Percentiles rank a stretch among this genome's conserved stretches.
These are phyloP conservation scores for Sporothrix brasiliensis DNA, from an alignment of 2,329 filamentous ascomycete genomes.

Conservation along the genomic window DNA sequence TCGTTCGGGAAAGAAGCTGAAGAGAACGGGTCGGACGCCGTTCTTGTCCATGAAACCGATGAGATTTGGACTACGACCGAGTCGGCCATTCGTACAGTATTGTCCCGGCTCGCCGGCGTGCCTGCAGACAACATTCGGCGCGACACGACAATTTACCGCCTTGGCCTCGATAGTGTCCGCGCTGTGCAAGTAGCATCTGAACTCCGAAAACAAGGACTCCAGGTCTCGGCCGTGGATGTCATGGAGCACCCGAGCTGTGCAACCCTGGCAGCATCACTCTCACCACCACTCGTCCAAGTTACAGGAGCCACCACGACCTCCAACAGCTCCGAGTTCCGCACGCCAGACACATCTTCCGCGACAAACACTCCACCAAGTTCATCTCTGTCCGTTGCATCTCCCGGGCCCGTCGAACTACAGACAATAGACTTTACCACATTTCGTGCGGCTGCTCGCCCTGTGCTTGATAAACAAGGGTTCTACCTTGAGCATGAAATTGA, in stretches of 20 bases:
- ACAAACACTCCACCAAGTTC: background rate
- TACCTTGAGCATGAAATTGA: conserved; percentile 48
- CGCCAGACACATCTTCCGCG: conserved; percentile 3
- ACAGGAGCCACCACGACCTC: conserved; percentile 6
- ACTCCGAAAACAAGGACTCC: conserved; percentile 62
- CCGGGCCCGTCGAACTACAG: background rate
- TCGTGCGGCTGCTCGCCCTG: conserved; percentile 36
- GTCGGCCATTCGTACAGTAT: conserved; percentile 54
- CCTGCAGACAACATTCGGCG: conserved; percentile 55
- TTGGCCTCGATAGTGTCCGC: conserved; percentile 92
- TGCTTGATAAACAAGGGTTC: conserved; percentile 38
- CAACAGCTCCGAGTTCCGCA: conserved; percentile 11
- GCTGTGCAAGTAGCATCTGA: conserved; percentile 74
- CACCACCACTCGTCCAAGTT: background rate
- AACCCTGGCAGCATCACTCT: conserved; percentile 27
- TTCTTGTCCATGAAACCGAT: background rate
- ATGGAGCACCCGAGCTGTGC: conserved; percentile 62
- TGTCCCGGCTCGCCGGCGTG: conserved; percentile 62
- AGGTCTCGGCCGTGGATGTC: conserved; percentile 70
- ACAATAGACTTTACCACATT: conserved; percentile 49
- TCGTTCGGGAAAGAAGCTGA: background rate
- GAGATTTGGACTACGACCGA: conserved; percentile 57
- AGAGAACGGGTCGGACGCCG: background rate
- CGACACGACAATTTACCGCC: conserved; percentile 75
- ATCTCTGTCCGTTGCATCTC: background rate